Base-by-base conservation (phyloP, 2,329 filamentous ascomycete species). In the Penicillium sp. region DNA sequence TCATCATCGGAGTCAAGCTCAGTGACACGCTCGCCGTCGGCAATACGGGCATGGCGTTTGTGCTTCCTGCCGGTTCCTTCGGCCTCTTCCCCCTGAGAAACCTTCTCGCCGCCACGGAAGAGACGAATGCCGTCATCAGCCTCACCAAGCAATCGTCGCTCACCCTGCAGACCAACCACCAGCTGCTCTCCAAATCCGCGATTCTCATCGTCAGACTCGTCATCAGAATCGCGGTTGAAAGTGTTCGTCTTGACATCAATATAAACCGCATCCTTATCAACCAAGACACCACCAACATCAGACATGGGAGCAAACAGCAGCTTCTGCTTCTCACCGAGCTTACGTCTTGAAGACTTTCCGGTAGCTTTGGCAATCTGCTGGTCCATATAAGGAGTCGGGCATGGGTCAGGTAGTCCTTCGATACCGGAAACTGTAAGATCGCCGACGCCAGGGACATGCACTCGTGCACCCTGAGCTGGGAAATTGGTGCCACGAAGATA, bases 251-350 rank as follows among this genome's bases (percentile, higher is more conserved):
- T 89, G 44, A 89, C 78, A 69, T 89, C 86, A 62, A 89, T 97
- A 79, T 96, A 99, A 39, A 99, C 93, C 7, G 94, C 93, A 77
- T 99, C 95, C 61, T 96, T 96, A 66, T 99, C 95, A 53, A 99
- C 94, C 72, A 98, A 88, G 13, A 99, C 86, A 69, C 95, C 95
- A 65, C 93, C 96, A 36, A 96, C 92, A 77, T 99, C 95, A 27
- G 93, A 96, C 94, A 99, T 98, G 36, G 95, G 96, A 2, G 95
- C 96, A 76, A 97, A 96, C 5, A 99, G 80, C 68, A 96, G 87
- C 79, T 97, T 97, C 73, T 99, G 94, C 78, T 98, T 99, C 73
- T 99, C 95, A 35, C 96, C 95, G 14, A 99, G 79, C 57, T 93
- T 85, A 70, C 89, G 87, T 63, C 92, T 83, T 41, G 88, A 89